phyloP scores from a whole-genome alignment of 129 eudicot species.

The Chrysanthemum seticuspe region DNA sequence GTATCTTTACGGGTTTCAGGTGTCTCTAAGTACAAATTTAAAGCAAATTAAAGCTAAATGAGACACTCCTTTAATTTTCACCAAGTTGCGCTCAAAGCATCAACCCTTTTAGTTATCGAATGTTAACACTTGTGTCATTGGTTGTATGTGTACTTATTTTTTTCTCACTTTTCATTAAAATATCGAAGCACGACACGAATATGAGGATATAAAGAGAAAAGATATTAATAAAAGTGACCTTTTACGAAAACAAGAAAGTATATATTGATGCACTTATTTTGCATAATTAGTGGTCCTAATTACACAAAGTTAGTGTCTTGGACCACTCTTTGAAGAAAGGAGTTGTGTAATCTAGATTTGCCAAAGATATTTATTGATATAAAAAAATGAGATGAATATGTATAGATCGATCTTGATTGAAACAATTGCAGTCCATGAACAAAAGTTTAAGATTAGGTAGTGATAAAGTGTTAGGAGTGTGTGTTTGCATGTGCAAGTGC shows the following conservation, averaged over 20 bases:
- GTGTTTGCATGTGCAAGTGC: constrained; percentile 40
- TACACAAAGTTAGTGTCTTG: constrained; percentile 36
- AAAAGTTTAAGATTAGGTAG: constrained; percentile 43
- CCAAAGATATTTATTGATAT: constrained; percentile 24
- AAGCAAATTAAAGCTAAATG: not conserved
- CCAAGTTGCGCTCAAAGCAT: not conserved
- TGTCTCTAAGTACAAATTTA: not conserved
- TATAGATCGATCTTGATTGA: constrained; percentile 26
- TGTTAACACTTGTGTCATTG: constrained; percentile 9
- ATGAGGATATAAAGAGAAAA: not conserved
- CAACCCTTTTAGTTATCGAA: constrained; percentile 10
- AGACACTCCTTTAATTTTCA: not conserved
- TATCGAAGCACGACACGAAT: not conserved
- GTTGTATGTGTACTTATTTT: constrained; percentile 7
- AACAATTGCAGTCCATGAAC: constrained; percentile 33
- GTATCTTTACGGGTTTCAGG: not conserved
- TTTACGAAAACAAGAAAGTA: constrained; percentile 26
- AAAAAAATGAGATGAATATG: not conserved
- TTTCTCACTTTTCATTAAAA: not conserved
- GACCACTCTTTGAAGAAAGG: constrained; percentile 39
- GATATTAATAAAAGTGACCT: not conserved
- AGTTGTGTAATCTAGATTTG: constrained; percentile 33
- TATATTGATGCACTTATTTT: constrained; percentile 14
- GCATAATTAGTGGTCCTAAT: constrained; percentile 37
- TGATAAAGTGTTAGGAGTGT: constrained; percentile 36